A percentile compares a stretch with the other conserved stretches of the same genome.
Evolutionary conservation across 2,329 filamentous ascomycete genomes (phyloP).

Genomic region (Daldinia sp.): DNA sequence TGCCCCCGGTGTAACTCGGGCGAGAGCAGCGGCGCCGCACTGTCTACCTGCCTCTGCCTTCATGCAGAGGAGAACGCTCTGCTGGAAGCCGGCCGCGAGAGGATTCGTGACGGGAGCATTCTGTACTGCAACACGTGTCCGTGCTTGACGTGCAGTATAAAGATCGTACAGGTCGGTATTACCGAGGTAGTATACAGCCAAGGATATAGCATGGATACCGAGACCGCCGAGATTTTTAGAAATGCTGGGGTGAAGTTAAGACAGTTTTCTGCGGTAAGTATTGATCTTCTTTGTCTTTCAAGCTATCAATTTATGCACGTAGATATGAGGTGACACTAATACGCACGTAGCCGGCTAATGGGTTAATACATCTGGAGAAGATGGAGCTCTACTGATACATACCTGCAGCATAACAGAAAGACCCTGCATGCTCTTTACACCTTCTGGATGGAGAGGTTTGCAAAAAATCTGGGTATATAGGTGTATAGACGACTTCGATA

Average conservation of each 20-base stretch:
- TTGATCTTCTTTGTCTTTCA: conserved; percentile 1
- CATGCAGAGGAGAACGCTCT: conserved; percentile 98
- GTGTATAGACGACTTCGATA: background rate
- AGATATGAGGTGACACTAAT: conserved; percentile 12
- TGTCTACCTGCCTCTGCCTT: conserved; percentile 93
- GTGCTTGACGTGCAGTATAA: conserved; percentile 97
- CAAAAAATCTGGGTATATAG: background rate
- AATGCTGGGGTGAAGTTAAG: conserved; percentile 86
- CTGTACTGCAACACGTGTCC: conserved; percentile 97
- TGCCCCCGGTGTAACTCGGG: conserved; percentile 88
- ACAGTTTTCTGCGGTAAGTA: conserved; percentile 85
- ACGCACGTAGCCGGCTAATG: conserved; percentile 61
- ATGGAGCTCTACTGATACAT: conserved; percentile 44
- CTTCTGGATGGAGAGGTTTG: background rate
- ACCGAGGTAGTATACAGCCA: conserved; percentile 95
- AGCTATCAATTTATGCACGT: background rate
- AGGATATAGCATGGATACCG: conserved; percentile 92
- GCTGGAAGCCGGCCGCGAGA: conserved; percentile 90
- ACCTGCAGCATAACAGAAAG: background rate
- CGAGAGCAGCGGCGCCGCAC: conserved; percentile 74
- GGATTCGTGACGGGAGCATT: conserved; percentile 83
- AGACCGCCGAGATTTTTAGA: conserved; percentile 83
- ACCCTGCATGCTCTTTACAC: background rate
- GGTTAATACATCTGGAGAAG: conserved; percentile 65
- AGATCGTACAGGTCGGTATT: conserved; percentile 97